Evolutionary conservation across 148 eudicot genomes (phyloP), one percentile per base, ranked within the genome.

Genomic region (Gaultheria prostrata): DNA sequence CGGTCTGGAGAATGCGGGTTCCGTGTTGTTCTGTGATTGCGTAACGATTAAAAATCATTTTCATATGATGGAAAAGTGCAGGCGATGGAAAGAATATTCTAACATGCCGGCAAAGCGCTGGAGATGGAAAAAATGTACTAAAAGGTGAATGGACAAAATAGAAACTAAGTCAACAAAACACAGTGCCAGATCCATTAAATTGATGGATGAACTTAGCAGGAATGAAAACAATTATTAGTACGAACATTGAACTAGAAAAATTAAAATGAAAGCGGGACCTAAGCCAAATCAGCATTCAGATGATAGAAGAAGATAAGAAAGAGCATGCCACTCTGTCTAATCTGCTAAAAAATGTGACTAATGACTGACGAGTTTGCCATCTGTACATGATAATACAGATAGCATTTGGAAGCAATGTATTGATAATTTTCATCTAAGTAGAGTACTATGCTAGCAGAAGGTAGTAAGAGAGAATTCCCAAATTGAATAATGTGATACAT

Each of bases 1-100:
- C 98, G 87, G 83, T 91, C 90, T 80, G 88, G 97, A 87, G 86
- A 95, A 89, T 97, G 98, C 81, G 99, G 99, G 84, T 97, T 97
- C 89, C 99, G 88, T 80, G 96, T 71, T 46, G 99, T 95, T 82
- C 99, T 97, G 92, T 84, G 84, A 83, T 81, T 33, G 79, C 78
- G 28, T 77, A 84, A 74, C 2, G 69, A 79, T 57, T 80, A 45
- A 0, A 54, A 33, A 49, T 45, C 49, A 46, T 50, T 65, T 24
- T 28, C 18, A 11, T 12, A 51, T 51, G 48, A 51, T 28, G 72
- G 67, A 17, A 80, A 70, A 82, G 28, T 71, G 26, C n/a, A 30
- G 57, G 43, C 7, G 10, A 80, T 69, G 30, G 65, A 65, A 67
- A 78, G 33, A 20, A 53, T 73, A 26, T 45, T 48, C 56, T 76